Base-by-base conservation (phyloP, 306 rosid genomes). In the Potentilla sterilis region DNA sequence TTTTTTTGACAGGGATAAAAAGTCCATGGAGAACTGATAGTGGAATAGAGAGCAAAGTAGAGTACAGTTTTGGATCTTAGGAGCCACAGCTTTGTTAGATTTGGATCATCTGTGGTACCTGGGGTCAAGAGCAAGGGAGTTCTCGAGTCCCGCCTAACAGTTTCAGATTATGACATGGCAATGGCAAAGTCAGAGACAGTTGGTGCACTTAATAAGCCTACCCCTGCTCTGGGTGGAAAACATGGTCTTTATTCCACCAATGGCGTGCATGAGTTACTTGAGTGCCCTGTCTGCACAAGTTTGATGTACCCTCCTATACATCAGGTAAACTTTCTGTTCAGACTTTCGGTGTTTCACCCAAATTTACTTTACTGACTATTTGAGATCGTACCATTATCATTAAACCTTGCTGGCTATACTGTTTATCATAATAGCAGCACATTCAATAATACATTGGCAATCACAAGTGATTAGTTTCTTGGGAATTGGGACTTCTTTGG, bases 261-360 rank as follows among this genome's bases (percentile, higher is more conserved):
- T 80, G 97, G 89, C 0, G 96, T 92, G 81, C 87, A 87, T 35
- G 96, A 95, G 82, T 84, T 95, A 74, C 97, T 95, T 3, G 89
- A 90, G 78, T 95, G 98, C 81, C 90, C 97, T 41, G 92, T 89
- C 69, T 95, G 98, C 88, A 85, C 83, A 43, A 87, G 82, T 69
- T 79, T 90, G 85, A 95, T 92, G 97, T 92, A 95, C 86, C 98
- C 97, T 49, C 98, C 96, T 66, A 95, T 95, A 77, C 88, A 90
- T 86, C 98, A 95, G 93, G 98, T 92, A 76, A 73, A 35, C 58
- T 76, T 71, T 44, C 82, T 72, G 73, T 71, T 49, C 70, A 46
- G 46, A 44, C n/a, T 28, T 61, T 3, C 28, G 38, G 13, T 74
- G 58, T 42, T 43, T 74, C 21, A 28, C 34, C 24, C 3, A 10